Evolutionary conservation across 2,329 filamentous ascomycete species (phyloP).

Genomic region (Cladosporium austrohemisphaericum): DNA sequence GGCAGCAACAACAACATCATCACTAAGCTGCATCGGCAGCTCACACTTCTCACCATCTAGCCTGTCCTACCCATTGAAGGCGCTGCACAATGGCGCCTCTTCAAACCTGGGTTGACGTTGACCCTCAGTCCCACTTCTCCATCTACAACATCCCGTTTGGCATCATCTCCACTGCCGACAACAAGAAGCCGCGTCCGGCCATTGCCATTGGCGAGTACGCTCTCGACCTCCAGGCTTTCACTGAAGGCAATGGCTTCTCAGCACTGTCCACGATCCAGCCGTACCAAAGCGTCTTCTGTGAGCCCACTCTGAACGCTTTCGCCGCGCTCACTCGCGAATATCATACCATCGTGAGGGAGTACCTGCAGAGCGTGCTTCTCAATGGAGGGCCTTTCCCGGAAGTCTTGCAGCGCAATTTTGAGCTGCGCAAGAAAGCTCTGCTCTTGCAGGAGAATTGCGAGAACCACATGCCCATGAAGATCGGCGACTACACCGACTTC

Average conservation of each 20-base stretch:
- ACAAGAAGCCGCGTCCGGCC: constrained; percentile 59
- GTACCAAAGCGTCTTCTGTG: constrained; percentile 59
- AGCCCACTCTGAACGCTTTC: constrained; percentile 68
- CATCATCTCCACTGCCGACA: constrained; percentile 64
- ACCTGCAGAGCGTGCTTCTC: constrained; percentile 64
- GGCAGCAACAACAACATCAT: neutral
- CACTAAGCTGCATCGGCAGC: constrained; percentile 1
- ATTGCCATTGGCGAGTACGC: constrained; percentile 70
- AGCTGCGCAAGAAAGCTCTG: constrained; percentile 56
- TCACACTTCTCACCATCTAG: neutral
- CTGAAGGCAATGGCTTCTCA: constrained; percentile 57
- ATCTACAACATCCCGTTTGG: constrained; percentile 80
- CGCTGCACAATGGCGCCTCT: constrained; percentile 29
- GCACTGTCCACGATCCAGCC: constrained; percentile 54
- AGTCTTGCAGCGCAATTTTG: constrained; percentile 59
- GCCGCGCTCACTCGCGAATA: constrained; percentile 66
- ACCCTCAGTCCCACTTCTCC: constrained; percentile 64
- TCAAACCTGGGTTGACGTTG: constrained; percentile 58
- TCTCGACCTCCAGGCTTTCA: constrained; percentile 64
- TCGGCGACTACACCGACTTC: constrained; percentile 75
- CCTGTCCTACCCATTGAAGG: constrained; percentile 4
- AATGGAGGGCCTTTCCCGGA: constrained; percentile 57
- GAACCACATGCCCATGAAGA: constrained; percentile 70
- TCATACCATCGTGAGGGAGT: constrained; percentile 65
- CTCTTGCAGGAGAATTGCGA: constrained; percentile 57